phyloP scores from a whole-genome alignment of 176 grass and related monocot species.

The Aegilops speltoides region DNA sequence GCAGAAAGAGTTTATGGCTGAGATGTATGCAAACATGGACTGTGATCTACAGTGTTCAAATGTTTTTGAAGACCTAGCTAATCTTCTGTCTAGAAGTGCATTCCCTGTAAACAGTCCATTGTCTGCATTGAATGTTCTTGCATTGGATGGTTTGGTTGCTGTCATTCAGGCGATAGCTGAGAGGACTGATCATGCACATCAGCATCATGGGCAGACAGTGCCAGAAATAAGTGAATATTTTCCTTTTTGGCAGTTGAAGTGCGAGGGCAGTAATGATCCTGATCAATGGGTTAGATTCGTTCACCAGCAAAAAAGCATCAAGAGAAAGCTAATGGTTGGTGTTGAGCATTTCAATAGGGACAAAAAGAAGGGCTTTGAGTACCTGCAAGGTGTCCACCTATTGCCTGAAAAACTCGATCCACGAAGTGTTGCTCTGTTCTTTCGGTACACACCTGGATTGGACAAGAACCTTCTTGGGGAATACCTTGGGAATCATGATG shows the following conservation, averaged over 20 bases:
- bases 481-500: conserved; percentile 92
- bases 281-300: conserved; percentile 91
- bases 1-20: conserved; percentile 95
- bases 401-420: conserved; percentile 96
- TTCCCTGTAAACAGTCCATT: conserved; percentile 91
- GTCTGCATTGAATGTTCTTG: conserved; percentile 84
- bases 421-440: conserved; percentile 74
- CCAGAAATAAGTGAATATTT: conserved; percentile 79
- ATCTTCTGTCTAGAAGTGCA: conserved; percentile 92
- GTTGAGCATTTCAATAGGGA: conserved; percentile 94
- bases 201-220: conserved; percentile 46
- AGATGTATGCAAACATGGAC: conserved; percentile 99
- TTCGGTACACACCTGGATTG: conserved; percentile 81
- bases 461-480: conserved; percentile 97
- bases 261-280: conserved; percentile 59
- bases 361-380: conserved; percentile 93
- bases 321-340: conserved; percentile 80
- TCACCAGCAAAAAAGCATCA: conserved; percentile 75
- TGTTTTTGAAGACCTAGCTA: conserved; percentile 91
- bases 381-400: conserved; percentile 83
- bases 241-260: conserved; percentile 88
- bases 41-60: conserved; percentile 91
- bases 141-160: conserved; percentile 81
- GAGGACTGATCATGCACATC: conserved; percentile 55
- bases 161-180: conserved; percentile 82